A percentile compares a stretch with the other conserved stretches of the same genome.
phyloP scores from a whole-genome alignment of 257 asterid species.

The Solanum lycopersicoides region DNA sequence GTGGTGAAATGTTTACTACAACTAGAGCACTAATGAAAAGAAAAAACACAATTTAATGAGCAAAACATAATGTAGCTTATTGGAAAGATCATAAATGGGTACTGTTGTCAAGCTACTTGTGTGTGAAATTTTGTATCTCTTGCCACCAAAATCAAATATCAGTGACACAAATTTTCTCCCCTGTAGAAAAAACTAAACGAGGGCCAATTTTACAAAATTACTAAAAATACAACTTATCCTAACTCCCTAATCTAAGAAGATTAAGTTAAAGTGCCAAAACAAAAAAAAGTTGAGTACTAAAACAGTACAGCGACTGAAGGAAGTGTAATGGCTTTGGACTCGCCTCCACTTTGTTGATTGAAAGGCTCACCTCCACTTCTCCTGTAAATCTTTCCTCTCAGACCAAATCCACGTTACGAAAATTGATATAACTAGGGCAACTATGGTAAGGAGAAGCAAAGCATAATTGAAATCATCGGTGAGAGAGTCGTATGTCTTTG shows the following conservation, averaged over 20 bases:
- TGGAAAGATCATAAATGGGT: background rate
- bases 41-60: background rate
- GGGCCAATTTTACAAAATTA: background rate
- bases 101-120: background rate
- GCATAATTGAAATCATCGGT: constrained; percentile 98
- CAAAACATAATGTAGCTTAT: background rate
- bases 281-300: background rate
- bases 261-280: background rate
- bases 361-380: constrained; percentile 79
- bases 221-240: constrained; percentile 2
- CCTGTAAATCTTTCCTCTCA: constrained; percentile 92
- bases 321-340: background rate
- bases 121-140: background rate
- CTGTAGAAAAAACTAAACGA: background rate
- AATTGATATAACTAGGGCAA: constrained; percentile 70
- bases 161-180: background rate
- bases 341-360: constrained; percentile 1
- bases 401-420: constrained; percentile 90
- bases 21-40: background rate
- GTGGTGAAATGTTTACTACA: background rate
- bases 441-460: constrained; percentile 73
- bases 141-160: background rate
- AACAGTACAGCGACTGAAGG: background rate
- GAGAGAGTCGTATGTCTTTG: constrained; percentile 87
- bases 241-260: constrained; percentile 4